Conservation (phyloP, 306 rosid genomes). For the Gleditsia sinensis region DNA sequence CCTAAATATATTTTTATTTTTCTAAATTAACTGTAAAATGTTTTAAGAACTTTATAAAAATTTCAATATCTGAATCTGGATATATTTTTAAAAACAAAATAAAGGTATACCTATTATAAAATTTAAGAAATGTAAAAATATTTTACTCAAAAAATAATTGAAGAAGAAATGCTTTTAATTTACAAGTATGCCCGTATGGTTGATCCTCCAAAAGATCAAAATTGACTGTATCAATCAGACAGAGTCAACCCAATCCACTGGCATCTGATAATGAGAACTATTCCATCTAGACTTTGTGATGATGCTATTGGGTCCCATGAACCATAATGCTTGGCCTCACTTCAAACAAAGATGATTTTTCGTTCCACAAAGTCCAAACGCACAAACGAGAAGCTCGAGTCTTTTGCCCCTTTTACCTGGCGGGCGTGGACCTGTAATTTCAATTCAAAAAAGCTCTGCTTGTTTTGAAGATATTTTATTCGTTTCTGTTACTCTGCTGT, state of each 20-base stretch:
- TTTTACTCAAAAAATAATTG: no score
- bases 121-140: no score
- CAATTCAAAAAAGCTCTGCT: not conserved
- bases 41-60: no score
- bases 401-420: not conserved
- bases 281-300: not conserved
- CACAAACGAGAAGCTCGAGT: not conserved
- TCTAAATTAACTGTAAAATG: no score
- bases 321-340: no score
- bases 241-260: slow-evolving; percentile 1
- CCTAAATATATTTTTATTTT: no score
- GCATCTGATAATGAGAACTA: not conserved
- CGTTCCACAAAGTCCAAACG: not conserved
- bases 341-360: no score
- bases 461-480: not conserved
- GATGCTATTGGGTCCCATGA: slow-evolving; percentile 27
- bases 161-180: no score
- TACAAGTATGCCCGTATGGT: not conserved
- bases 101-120: no score
- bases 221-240: not conserved
- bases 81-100: no score
- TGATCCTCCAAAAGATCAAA: not conserved
- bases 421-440: slow-evolving; percentile 32
- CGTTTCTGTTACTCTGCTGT: slow-evolving; percentile 4
- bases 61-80: no score